Base-by-base conservation (phyloP, 2,329 filamentous ascomycete genomes). In the Hawksworthiomyces lignivorus region DNA sequence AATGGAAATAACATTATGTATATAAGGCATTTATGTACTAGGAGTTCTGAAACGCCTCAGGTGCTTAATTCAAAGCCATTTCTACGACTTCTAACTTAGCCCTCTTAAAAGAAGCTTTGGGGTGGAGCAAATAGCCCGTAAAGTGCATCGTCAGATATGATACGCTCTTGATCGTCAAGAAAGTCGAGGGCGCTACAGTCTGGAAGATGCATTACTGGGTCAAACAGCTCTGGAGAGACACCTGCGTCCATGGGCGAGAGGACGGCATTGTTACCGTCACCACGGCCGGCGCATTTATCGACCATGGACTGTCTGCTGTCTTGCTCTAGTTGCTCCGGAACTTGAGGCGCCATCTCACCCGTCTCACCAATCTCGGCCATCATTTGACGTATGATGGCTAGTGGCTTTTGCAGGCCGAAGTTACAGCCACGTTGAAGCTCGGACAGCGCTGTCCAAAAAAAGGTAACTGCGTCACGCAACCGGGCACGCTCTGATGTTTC, bases 401-500 rank as follows among this genome's bases (percentile, higher is more conserved):
- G 48, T 14, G 61, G 61, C 24, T 59, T 60, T 44, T 58, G 56
- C n/a, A 63, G 48, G 18, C 61, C 61, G 42, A 59, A 56, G 37
- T 62, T 60, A 43, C 61, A 62, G 5, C 61, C 61, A 1, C 54
- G 45, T 36, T 62, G 57, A 8, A 62, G 44, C 21, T 62, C 60
- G 22, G 53, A 56, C 27, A 63, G 54, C 22, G 55, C 59, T 12
- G 52, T 57, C 59, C 59, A 63, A 48, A 63, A 62, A 46, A 63
- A 63, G 7, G 51, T 55, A 12, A 63, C 62, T 11, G 50, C 49
- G n/a, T 62, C 56, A 2, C 47, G 57, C 26, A 58, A 59, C 29
- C 55, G 49, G 11, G 54, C 56, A 14, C 56, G 49, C 19, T 58
- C 54, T 11, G 54, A 48, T 11, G 54, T 52, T 33, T 59, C 57